These are phyloP conservation scores for Albifimbria verrucaria DNA, from an alignment of 2,329 filamentous ascomycete species.

Conservation along the genomic window DNA sequence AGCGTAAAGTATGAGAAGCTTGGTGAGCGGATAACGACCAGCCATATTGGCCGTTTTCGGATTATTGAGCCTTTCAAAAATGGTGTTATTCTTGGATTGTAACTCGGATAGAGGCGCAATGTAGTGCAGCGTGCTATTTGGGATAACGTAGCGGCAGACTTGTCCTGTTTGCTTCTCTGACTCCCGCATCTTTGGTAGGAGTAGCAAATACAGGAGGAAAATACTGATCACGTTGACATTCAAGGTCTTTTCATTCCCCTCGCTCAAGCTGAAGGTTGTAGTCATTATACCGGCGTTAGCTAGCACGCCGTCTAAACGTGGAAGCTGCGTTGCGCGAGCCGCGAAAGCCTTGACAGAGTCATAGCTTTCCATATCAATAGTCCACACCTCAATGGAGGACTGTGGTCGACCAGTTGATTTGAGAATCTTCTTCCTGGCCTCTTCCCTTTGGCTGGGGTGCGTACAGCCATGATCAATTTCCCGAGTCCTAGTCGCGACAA, in stretches of 20 bases:
- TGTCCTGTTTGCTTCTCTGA: constrained; percentile 10
- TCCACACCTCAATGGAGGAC: constrained; percentile 40
- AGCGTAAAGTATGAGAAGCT: constrained; percentile 26
- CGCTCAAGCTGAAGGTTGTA: constrained; percentile 27
- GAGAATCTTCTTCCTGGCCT: constrained; percentile 31
- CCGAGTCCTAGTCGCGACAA: constrained; percentile 25
- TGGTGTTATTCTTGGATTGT: constrained; percentile 7
- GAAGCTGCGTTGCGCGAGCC: constrained; percentile 19
- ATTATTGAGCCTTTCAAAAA: constrained; percentile 28
- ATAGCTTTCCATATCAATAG: constrained; percentile 44
- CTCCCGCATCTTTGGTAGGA: constrained; percentile 21
- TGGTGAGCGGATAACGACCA: constrained; percentile 26
- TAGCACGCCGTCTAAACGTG: constrained; percentile 40
- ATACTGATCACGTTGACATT: constrained; percentile 26
- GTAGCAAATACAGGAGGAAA: constrained; percentile 15
- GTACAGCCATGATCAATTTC: constrained; percentile 34
- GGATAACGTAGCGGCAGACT: constrained; percentile 14
- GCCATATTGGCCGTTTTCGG: constrained; percentile 21
- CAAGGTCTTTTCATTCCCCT: constrained; percentile 47
- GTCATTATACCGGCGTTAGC: constrained; percentile 42
- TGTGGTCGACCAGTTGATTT: constrained; percentile 2
- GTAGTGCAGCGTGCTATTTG: constrained; percentile 20
- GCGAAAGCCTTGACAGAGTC: constrained; percentile 40
- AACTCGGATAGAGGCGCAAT: constrained; percentile 20
- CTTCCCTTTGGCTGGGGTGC: constrained; percentile 35